Base-by-base conservation (phyloP, 768 basidiomycete genomes). In the Xanthoconium purpureum region DNA sequence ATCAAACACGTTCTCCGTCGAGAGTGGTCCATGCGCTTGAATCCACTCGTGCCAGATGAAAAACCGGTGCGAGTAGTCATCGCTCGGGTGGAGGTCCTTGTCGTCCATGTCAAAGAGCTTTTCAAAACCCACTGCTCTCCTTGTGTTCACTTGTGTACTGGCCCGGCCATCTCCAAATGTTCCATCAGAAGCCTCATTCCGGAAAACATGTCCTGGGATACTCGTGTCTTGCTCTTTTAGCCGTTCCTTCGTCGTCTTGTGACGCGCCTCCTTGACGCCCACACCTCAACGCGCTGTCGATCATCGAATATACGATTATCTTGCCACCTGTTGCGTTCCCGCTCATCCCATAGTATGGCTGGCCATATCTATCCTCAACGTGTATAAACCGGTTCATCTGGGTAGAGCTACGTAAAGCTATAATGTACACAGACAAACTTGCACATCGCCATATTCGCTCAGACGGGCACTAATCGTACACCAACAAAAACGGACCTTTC, bases 21-120 rank as follows among this genome's bases (percentile, higher is more conserved):
- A 84, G 62, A 94, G 78, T 3, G 87, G 87, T 5, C 90, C 92
- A 59, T 91, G 84, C 6, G 85, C 90, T 84, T 89, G 85, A 54
- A 93, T 85, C 88, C 89, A 93, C 70, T 93, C 91, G 69, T 91
- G 89, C 89, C 89, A 93, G 61, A 91, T 91, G 74, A 91, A 93
- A 74, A 89, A 91, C 17, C 86, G 77, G 67, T 89, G 87, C 56
- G 80, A 87, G 71, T 89, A 87, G 73, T 92, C 90, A 67, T 92
- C 89, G 61, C 82, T 76, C 29, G 90, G 89, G 66, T 91, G 89
- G 42, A 91, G 77, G 66, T 91, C 88, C 54, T 68, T 75, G 52
- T 75, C 63, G 52, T 82, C 81, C 81, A 83, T 82, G 11, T 5
- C 47, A 49, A 45, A 12, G 9, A 35, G 33, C 33, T 42, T 24